phyloP scores from a whole-genome alignment of 2,329 filamentous ascomycete species.

The Blumeria graminis region DNA sequence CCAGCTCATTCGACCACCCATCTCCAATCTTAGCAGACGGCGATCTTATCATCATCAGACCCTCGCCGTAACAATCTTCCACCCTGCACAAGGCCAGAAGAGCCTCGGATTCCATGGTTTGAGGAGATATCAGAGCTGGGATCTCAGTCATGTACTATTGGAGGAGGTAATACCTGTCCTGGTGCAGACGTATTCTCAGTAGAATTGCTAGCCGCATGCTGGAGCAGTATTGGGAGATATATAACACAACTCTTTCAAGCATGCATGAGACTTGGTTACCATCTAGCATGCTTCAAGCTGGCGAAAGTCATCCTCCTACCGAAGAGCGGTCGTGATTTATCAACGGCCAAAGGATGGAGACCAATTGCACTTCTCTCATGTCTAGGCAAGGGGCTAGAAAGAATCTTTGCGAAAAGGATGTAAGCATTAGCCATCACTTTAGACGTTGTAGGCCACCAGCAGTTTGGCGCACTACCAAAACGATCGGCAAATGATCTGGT shows the following conservation, averaged over 20 bases:
- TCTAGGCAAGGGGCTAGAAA: not conserved
- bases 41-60: too few species aligned
- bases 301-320: not conserved
- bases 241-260: not conserved
- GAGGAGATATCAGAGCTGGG: not conserved
- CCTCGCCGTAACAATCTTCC: not conserved
- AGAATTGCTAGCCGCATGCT: not conserved
- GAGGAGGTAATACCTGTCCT: not conserved
- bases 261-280: not conserved
- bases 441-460: too few species aligned
- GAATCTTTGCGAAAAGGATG: too few species aligned
- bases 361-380: too few species aligned
- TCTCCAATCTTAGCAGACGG: too few species aligned
- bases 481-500: too few species aligned
- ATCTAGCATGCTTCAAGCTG: not conserved
- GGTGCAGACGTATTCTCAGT: not conserved
- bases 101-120: not conserved
- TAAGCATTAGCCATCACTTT: too few species aligned
- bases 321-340: too few species aligned
- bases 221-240: not conserved
- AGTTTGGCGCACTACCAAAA: too few species aligned
- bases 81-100: not conserved
- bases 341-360: not conserved
- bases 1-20: too few species aligned
- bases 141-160: not conserved